phyloP scores from a whole-genome alignment of 2,329 filamentous ascomycete genomes.

The Verticillium isaacii region DNA sequence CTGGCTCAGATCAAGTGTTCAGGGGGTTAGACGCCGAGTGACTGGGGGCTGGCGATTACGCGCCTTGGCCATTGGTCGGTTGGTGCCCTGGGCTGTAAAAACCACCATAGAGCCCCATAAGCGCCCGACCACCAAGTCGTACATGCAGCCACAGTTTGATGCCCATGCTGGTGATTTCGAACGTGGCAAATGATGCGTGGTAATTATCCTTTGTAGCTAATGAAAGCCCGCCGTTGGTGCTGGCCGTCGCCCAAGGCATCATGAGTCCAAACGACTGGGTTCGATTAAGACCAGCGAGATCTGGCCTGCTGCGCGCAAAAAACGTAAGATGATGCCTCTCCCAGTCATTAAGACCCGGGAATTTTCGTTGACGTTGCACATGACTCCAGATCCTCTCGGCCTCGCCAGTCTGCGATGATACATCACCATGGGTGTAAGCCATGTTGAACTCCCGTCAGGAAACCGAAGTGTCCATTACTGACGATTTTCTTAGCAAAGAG shows the following conservation, averaged over 20 bases:
- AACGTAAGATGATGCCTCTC: too few relatives aligned
- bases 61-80: background rate
- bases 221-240: background rate
- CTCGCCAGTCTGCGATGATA: background rate
- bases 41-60: background rate
- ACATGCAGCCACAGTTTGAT: background rate
- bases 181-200: background rate
- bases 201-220: background rate
- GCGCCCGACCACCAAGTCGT: background rate
- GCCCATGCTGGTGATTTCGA: background rate
- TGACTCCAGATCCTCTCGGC: too few relatives aligned
- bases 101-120: background rate
- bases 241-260: background rate
- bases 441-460: background rate
- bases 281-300: too few relatives aligned
- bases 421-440: background rate
- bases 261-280: too few relatives aligned
- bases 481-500: background rate
- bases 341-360: too few relatives aligned
- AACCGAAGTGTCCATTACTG: background rate
- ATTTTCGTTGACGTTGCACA: too few relatives aligned
- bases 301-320: too few relatives aligned
- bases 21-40: background rate
- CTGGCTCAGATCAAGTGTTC: background rate
- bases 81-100: background rate